Evolutionary conservation across 75 land plant genomes (phyloP).

Genomic region (Cunninghamia lanceolata): DNA sequence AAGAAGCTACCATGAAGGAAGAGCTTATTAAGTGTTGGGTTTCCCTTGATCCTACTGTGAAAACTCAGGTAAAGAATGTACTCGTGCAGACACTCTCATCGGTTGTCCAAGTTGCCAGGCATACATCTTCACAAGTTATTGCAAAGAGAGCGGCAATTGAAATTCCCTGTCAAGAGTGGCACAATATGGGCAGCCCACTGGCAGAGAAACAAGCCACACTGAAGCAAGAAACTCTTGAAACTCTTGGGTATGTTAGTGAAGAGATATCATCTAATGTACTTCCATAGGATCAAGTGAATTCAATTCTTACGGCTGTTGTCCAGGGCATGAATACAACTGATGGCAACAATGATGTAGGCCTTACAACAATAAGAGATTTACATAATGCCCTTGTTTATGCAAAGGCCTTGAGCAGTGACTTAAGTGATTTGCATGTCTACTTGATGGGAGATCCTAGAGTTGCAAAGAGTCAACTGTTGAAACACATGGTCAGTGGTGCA

Average conservation of each 20-base stretch:
- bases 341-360: conserved; percentile 41
- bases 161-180: conserved; percentile 58
- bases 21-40: conserved; percentile 48
- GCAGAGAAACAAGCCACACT: conserved; percentile 26
- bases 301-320: conserved; percentile 78
- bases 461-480: conserved; percentile 97
- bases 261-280: conserved; percentile 60
- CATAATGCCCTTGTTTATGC: conserved; percentile 81
- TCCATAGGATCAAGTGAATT: conserved; percentile 68
- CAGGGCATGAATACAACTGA: conserved; percentile 58
- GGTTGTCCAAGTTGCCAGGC: conserved; percentile 50
- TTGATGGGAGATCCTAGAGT: conserved; percentile 99
- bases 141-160: conserved; percentile 76
- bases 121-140: conserved; percentile 69
- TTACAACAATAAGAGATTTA: conserved; percentile 63
- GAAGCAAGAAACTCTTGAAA: conserved; percentile 70
- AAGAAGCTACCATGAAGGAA: conserved; percentile 46
- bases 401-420: no score
- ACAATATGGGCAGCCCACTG: conserved; percentile 47
- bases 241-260: conserved; percentile 80
- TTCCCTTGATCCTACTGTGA: conserved; percentile 32
- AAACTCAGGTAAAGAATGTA: conserved; percentile 46
- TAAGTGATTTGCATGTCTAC: conserved; percentile 94
- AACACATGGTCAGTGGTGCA: conserved; percentile 92
- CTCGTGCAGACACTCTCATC: conserved; percentile 53